These are phyloP conservation scores for Drechslerella stenobrocha DNA, from an alignment of 2,329 filamentous ascomycete genomes.

Conservation along the genomic window DNA sequence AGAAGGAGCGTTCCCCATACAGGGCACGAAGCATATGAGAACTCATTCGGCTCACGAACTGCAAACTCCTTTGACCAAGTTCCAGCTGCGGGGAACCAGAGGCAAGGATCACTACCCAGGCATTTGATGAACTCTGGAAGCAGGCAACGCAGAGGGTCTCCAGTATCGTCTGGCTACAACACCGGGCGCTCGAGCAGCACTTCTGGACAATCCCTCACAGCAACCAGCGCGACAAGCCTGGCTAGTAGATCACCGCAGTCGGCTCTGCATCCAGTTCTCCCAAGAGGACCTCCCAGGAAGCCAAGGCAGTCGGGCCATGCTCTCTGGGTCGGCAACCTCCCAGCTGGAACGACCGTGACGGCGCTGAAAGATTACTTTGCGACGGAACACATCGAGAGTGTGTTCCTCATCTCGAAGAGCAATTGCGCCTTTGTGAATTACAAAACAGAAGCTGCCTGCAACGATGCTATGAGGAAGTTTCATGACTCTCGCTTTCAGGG, in stretches of 20 bases:
- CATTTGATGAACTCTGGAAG: slow-evolving; percentile 27
- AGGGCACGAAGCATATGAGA: slow-evolving; percentile 26
- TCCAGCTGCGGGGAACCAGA: slow-evolving; percentile 10
- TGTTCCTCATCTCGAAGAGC: slow-evolving; percentile 94
- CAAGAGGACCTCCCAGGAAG: slow-evolving; percentile 68
- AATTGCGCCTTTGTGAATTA: slow-evolving; percentile 98
- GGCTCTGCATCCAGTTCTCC: slow-evolving; percentile 53
- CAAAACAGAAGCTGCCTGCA: slow-evolving; percentile 74
- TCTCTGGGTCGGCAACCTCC: slow-evolving; percentile 93
- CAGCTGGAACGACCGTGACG: slow-evolving; percentile 77
- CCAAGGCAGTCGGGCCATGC: slow-evolving; percentile 77
- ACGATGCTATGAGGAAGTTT: slow-evolving; percentile 76
- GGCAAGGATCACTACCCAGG: slow-evolving; percentile 35
- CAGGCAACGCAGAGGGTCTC: slow-evolving; percentile 37
- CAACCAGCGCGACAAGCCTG: slow-evolving; percentile 22
- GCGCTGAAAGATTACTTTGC: slow-evolving; percentile 90
- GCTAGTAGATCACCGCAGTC: slow-evolving; percentile 28
- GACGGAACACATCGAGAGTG: slow-evolving; percentile 74
- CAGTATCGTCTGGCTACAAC: slow-evolving; percentile 31
- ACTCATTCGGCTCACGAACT: slow-evolving; percentile 13
- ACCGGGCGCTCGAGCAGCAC: slow-evolving; percentile 11
- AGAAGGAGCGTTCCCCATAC: slow-evolving; percentile 42
- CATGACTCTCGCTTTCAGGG: slow-evolving; percentile 89
- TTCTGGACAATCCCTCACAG: slow-evolving; percentile 28
- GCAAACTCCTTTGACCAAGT: slow-evolving; percentile 9